A percentile compares a stretch with the other conserved stretches of the same genome.
Conservation (phyloP, 345 rosid species). For the Pseudoturritis turrita region DNA sequence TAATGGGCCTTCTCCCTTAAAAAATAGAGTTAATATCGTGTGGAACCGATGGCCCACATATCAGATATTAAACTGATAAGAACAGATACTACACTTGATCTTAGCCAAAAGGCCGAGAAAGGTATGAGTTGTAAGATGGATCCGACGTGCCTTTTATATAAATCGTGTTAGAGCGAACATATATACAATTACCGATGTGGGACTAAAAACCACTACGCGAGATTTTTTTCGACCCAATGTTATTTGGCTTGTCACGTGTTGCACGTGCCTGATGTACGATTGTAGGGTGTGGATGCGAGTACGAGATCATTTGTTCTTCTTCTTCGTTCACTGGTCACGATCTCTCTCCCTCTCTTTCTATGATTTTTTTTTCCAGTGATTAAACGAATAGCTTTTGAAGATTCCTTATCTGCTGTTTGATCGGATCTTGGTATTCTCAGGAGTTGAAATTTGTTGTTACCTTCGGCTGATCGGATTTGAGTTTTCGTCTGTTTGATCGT, state of each 20-base stretch:
- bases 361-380: background rate
- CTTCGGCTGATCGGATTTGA: background rate
- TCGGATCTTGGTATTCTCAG: background rate
- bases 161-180: background rate
- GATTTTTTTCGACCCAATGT: background rate
- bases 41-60: slow-evolving; percentile 38
- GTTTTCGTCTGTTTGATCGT: too few species aligned
- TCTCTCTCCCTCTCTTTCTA: background rate
- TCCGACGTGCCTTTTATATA: background rate
- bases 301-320: background rate
- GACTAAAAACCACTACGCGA: background rate
- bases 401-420: too few species aligned
- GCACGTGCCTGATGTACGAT: background rate
- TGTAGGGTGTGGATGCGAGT: too few species aligned
- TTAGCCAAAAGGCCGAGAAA: slow-evolving; percentile 78
- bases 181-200: background rate
- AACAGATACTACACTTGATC: slow-evolving; percentile 68
- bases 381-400: too few species aligned
- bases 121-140: slow-evolving; percentile 15
- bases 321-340: background rate
- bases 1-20: too few species aligned
- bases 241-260: background rate
- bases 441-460: background rate
- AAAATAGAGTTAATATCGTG: too few species aligned
- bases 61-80: slow-evolving; percentile 67